Evolutionary conservation across 2,329 filamentous ascomycete genomes (phyloP), one percentile per base, ranked within the genome.

Genomic region (Didymella lethalis): DNA sequence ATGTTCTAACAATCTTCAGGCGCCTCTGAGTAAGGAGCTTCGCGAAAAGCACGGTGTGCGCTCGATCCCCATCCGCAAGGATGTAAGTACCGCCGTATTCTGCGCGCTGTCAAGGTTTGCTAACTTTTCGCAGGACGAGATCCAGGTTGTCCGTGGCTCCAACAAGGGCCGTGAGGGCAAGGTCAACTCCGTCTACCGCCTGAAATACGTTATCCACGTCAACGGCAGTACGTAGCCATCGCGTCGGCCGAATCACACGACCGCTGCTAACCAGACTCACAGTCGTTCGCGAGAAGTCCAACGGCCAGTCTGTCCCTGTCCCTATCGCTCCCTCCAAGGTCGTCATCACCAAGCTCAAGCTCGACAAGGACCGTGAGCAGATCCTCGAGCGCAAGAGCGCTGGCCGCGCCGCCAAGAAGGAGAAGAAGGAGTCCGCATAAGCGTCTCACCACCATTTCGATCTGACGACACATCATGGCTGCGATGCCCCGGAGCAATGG

Each of bases 131-230:
- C 65, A 79, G 78, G 77, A 97, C 84, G 92, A 96, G 85, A 93
- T 98, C 80, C 86, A 86, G 79, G 90, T 99, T 77, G 90, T 94
- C 80, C 93, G 95, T 74, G 95, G 95, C 77, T 85, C 86, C 84
- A 91, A 96, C 88, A 98, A 98, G 88, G 95, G 94, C 80, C 92
- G 93, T 78, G 94, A 98, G 86, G 95, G 95, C 86, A 98, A 98
- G 87, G 87, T 99, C 84, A 93, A 90, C 77, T 92, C 91, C 77
- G 94, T 98, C 81, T 99, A 78, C 72, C 76, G 76, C 58, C 74
- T 78, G 60, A 98, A 98, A 85, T 99, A 95, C 84, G 87, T 93
- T 79, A 90, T 99, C 80, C 94, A 98, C 89, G 83, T 99, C 82
- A 94, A 97, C 88, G 92, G 94, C 77, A 73, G 74, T 76, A 64